Evolutionary conservation across 2,329 filamentous ascomycete genomes (phyloP), one percentile per base, ranked within the genome.

Genomic region (Chrysoporthe austroafricana): DNA sequence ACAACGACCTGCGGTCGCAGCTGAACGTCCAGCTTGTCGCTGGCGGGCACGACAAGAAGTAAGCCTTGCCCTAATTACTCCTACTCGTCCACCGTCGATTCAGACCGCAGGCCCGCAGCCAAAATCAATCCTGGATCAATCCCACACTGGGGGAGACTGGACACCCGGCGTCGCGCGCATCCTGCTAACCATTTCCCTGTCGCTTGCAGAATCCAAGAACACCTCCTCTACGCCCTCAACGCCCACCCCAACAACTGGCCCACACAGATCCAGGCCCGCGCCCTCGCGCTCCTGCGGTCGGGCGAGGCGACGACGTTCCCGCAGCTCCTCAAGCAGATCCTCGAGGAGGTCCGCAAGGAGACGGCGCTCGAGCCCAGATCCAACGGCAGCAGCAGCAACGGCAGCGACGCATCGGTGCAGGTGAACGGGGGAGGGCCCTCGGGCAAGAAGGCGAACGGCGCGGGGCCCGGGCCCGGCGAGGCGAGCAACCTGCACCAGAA

Each of bases 191-290:
- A 44, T 66, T 71, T 48, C 48, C 66, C 66, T 21, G 63, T 52
- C 42, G 32, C 66, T 42, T 16, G 14, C 74, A 89, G 88, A 72
- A 90, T 90, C 73, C 87, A 90, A 81, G 87, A 90, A 67, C 79
- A 83, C 56, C 84, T 90, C 74, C 84, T 90, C 54, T 87, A 90
- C 78, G 77, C 85, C 69, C 85, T 90, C 63, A 81, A 90, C 76
- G 80, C 87, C 61, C 81, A 89, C 77, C 76, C 80, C 4, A 79
- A 83, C 71, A 88, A 90, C 81, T 90, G 88, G 88, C 87, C 88
- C 2, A 88, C 88, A 13, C 73, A 79, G 61, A 80, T 90, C 70
- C 86, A 90, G 73, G 77, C 79, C 65, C 87, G 89, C 77, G 88
- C 88, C 50, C 83, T 90, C 44, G 72, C 82, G 26, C 84, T 90